Evolutionary conservation across 164 flowering plant species (phyloP).

Genomic region (Nelumbo lutea): DNA sequence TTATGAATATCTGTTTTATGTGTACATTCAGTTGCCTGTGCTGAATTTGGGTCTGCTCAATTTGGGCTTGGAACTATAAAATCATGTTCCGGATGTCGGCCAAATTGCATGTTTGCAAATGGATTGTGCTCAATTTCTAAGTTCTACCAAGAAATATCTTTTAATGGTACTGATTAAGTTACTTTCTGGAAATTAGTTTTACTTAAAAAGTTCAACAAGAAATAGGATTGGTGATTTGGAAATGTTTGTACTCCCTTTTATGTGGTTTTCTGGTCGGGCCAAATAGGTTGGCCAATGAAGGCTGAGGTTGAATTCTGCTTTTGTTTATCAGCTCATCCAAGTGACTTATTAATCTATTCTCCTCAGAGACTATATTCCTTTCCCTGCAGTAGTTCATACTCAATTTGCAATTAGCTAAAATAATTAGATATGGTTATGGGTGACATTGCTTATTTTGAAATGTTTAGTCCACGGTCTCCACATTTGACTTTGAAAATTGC

Average conservation of each 20-base stretch:
- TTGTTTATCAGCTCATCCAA: not conserved
- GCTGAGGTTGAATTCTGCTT: not conserved
- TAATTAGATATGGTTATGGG: not conserved
- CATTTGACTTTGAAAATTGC: not conserved
- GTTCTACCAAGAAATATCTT: not conserved
- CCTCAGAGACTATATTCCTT: not conserved
- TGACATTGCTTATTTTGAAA: constrained; percentile 1
- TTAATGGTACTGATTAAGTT: not conserved
- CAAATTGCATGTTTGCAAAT: constrained; percentile 4
- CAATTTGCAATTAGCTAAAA: no score
- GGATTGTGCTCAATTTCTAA: not conserved
- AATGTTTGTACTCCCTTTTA: no score
- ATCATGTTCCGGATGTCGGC: not conserved
- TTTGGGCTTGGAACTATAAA: not conserved
- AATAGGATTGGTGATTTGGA: no score
- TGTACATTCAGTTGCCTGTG: constrained; percentile 1
- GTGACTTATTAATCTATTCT: not conserved
- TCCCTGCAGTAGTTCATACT: no score
- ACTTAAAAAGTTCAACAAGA: no score
- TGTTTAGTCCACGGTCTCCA: not conserved
- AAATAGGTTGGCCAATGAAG: no score
- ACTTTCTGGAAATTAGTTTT: no score
- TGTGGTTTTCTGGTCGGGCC: no score
- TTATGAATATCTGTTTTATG: not conserved
- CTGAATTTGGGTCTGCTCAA: not conserved